Conservation (phyloP, 805 yeast genomes). For the Metschnikowia reukaufii region DNA sequence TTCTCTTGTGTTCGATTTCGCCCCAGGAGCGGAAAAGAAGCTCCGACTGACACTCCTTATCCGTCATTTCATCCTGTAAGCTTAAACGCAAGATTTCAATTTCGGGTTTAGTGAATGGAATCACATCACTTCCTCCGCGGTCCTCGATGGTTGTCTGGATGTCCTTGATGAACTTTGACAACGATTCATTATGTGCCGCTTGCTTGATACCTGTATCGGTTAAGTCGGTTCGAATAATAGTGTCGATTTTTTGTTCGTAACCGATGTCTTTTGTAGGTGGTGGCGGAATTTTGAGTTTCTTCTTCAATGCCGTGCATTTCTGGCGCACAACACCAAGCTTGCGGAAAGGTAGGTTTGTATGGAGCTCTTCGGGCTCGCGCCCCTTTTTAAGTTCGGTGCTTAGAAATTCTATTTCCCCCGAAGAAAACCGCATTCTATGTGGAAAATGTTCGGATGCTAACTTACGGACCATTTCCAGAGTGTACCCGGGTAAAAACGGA, state of each 20-base stretch:
- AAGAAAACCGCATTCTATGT: constrained; percentile 15
- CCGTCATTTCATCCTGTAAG: constrained; percentile 17
- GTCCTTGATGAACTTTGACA: constrained; percentile 10
- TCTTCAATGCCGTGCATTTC: constrained; percentile 5
- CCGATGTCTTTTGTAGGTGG: constrained; percentile 4
- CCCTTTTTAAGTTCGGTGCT: constrained; percentile 10
- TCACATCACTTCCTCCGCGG: constrained; percentile 16
- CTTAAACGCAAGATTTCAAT: constrained; percentile 20
- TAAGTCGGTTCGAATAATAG: constrained; percentile 21
- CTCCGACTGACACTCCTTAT: constrained; percentile 17
- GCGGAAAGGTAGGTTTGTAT: constrained; percentile 14
- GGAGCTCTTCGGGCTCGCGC: constrained; percentile 7
- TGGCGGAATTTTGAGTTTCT: constrained; percentile 5
- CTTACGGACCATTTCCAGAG: constrained; percentile 9
- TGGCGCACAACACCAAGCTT: constrained; percentile 12
- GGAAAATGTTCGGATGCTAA: constrained; percentile 14
- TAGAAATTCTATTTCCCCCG: constrained; percentile 11
- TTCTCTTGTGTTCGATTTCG: constrained; percentile 23
- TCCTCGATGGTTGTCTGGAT: constrained; percentile 14
- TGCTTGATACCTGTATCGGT: constrained; percentile 17
- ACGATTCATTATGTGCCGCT: constrained; percentile 16
- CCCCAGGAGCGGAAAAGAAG: constrained; percentile 28
- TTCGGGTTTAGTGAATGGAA: constrained; percentile 29
- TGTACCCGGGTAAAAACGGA: constrained; percentile 11
- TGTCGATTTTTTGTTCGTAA: constrained; percentile 12